These are phyloP conservation scores for Fraxinus sp. DNA, from an alignment of 305 asterid species.

Conservation along the genomic window DNA sequence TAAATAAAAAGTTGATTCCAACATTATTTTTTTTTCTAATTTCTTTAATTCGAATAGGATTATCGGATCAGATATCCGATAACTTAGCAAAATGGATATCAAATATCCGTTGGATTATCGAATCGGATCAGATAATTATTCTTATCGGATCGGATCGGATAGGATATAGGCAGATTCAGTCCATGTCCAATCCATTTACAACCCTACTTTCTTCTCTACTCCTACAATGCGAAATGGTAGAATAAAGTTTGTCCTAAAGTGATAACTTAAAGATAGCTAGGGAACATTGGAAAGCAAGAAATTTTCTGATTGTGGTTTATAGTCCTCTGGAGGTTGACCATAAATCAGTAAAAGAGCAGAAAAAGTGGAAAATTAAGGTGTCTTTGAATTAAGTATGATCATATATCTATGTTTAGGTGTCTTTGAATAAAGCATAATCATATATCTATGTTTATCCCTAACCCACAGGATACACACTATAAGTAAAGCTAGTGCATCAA, in stretches of 20 bases:
- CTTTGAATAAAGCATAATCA: too few species aligned
- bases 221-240: neutral
- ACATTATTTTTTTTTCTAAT: too few species aligned
- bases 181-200: too few species aligned
- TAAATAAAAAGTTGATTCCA: too few species aligned
- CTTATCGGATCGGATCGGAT: too few species aligned
- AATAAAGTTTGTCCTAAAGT: neutral
- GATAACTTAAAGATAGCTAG: neutral
- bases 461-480: neutral
- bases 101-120: too few species aligned
- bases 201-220: neutral
- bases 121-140: too few species aligned
- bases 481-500: constrained; percentile 10
- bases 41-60: too few species aligned
- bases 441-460: neutral
- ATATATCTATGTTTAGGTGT: neutral
- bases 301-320: neutral
- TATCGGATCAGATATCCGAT: too few species aligned
- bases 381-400: neutral
- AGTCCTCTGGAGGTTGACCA: constrained; percentile 11
- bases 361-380: neutral
- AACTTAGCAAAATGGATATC: too few species aligned
- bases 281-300: neutral
- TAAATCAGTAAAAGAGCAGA: neutral
- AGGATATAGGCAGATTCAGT: too few species aligned